Base-by-base conservation (phyloP, 176 grass and related monocot species). In the Echinochloa phyllopogon region DNA sequence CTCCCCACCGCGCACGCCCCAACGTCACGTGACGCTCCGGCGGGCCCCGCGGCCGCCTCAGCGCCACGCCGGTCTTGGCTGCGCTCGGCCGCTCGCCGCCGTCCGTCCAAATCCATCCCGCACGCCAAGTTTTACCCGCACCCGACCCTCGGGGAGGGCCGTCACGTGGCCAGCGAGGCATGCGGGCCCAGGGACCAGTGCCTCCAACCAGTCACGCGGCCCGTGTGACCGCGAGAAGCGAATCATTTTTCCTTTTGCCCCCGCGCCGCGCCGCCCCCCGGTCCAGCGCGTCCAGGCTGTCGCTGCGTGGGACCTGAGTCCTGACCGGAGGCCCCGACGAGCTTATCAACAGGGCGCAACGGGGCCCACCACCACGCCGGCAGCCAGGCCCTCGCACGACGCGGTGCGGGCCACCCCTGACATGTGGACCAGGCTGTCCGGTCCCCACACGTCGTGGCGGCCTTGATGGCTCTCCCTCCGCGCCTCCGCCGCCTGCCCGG, bases 241-340 rank as follows among this genome's bases (percentile, higher is more conserved):
- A 27, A 24, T 7, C 40, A 4, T 6, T 62, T 21, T 6, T 2
- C 13, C 0, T 11, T 78, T 43, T 14, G 1, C 11, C 11, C 12
- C 51, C 18, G 20, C 36, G 24, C 64, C 37, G 52, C 43, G 60
- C 77, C 53, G n/a, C 21, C 12, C 45, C 2, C 48, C 82, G 2
- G 84, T 86, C 83, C 65, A 86, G 7, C 61, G 61, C 17, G 0
- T 89, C 79, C 74, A 87, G 88, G 59, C 79, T 87, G 84, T 68
- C 79, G 49, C 41, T 5, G 83, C 49, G 83, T 69, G 38, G 84
- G 42, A 1, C 63, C 60, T 3, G 61, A 7, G 42, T 0, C 63
- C 60, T 3, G 61, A 7, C 44, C 50, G 27, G 33, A 42, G 52
- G 60, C 29, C 29, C 65, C 33, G n/a, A 59, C 71, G 83, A 72